Evolutionary conservation across 2,329 filamentous ascomycete genomes (phyloP).

Genomic region (Aspergillus uvarum): DNA sequence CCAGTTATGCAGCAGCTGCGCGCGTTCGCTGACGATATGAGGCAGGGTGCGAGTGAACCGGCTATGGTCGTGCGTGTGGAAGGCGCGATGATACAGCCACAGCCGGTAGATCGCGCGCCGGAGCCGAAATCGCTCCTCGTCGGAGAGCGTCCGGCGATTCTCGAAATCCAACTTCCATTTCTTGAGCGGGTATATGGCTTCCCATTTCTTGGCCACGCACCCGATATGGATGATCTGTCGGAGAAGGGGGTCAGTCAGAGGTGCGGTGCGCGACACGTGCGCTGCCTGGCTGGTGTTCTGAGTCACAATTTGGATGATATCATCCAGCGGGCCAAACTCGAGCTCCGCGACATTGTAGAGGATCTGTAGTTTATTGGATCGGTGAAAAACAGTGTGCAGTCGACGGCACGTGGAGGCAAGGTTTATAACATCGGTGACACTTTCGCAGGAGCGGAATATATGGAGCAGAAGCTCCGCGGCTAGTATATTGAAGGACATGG

Average conservation of each 20-base stretch:
- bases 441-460: conserved; percentile 54
- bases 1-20: conserved; percentile 61
- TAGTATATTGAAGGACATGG: conserved; percentile 56
- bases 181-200: conserved; percentile 61
- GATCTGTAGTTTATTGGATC: conserved; percentile 56
- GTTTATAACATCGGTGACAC: conserved; percentile 54
- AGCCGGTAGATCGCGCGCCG: conserved; percentile 60
- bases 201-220: conserved; percentile 57
- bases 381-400: conserved; percentile 53
- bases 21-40: conserved; percentile 51
- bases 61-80: conserved; percentile 54
- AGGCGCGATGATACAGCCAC: conserved; percentile 61
- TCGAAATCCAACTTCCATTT: conserved; percentile 62
- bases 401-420: conserved; percentile 57
- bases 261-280: conserved; percentile 53
- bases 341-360: conserved; percentile 54
- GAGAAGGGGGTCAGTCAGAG: conserved; percentile 56
- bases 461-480: conserved; percentile 60
- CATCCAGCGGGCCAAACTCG: conserved; percentile 59
- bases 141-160: conserved; percentile 53
- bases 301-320: conserved; percentile 60
- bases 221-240: conserved; percentile 57
- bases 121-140: conserved; percentile 51
- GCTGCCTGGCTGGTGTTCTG: conserved; percentile 61
- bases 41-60: conserved; percentile 52